A percentile compares a stretch with the other conserved stretches of the same genome.
These are phyloP conservation scores for Beauveria pseudobassiana DNA, from an alignment of 2,329 filamentous ascomycete genomes.

Conservation along the genomic window DNA sequence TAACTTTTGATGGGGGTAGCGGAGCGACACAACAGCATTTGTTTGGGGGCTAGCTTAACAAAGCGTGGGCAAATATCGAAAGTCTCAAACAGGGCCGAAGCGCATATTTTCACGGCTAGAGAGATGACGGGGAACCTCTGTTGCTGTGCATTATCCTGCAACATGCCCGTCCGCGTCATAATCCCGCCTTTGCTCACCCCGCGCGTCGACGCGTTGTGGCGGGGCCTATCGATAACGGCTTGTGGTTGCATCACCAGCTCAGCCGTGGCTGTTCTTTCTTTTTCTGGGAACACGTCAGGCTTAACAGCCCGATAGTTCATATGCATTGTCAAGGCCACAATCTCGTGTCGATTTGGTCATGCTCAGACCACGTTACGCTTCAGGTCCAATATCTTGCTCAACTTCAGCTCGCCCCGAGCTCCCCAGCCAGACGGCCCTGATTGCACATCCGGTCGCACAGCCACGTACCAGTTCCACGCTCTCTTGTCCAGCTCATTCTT, in stretches of 20 bases:
- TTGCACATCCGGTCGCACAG: constrained; percentile 68
- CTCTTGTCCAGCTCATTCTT: constrained; percentile 62
- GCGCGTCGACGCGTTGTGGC: constrained; percentile 11
- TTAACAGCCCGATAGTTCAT: neutral
- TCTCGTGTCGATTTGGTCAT: neutral
- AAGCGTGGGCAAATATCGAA: neutral
- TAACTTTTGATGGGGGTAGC: neutral
- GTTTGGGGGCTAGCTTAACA: neutral
- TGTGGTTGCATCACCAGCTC: neutral
- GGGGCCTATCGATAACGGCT: constrained; percentile 11
- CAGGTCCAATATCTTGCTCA: constrained; percentile 59
- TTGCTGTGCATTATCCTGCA: constrained; percentile 1
- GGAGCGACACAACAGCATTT: neutral
- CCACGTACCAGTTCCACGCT: constrained; percentile 77
- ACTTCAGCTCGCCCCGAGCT: constrained; percentile 62
- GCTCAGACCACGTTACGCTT: constrained; percentile 29
- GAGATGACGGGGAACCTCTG: neutral
- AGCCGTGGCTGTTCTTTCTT: neutral
- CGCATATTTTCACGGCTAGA: neutral
- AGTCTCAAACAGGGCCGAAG: neutral
- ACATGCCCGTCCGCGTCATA: neutral
- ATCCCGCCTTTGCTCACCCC: constrained; percentile 4
- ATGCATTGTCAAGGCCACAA: neutral
- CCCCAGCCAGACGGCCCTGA: constrained; percentile 74
- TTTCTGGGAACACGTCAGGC: neutral